Base-by-base conservation (phyloP, 2,329 filamentous ascomycete species). In the Decorospora gaudefroyi region DNA sequence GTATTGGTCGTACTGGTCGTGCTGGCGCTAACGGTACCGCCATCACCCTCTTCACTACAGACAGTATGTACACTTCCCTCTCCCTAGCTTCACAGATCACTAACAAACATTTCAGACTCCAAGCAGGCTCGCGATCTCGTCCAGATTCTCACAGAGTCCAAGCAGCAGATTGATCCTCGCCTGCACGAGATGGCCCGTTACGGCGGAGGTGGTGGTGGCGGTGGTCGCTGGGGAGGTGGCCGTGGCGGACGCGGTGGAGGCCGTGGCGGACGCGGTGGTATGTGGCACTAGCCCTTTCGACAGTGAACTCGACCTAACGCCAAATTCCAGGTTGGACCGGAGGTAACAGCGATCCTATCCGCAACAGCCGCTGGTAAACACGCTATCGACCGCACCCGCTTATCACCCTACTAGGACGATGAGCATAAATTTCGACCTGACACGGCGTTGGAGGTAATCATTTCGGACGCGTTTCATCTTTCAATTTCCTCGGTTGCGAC, bases 11-110 rank as follows among this genome's bases (percentile, higher is more conserved):
- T 75, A 85, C 82, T 69, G 82, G 78, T 74, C 82, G 82, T 79
- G 82, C 82, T 70, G 93, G 93, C 77, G 86, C 87, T 67, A 89
- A 86, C 58, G 93, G 93, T 77, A 97, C 91, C 65, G 93, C 93
- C 72, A 97, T 97, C 70, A 97, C 93, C 58, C 84, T 99, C 68
- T 99, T 99, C 77, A 97, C 93, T 74, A 93, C 92, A 87, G 93
- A 97, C 76, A 97, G 92, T 96, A 82, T 78, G 91, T 87, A 40
- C 16, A 10, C 6, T 19, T 7, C 21, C 9, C 3, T 13, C 17
- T 5, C n/a, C 15, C 31, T 13, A 28, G 19, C 9, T 29, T 7
- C 2, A 10, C 16, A 26, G 15, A 13, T 25, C 17, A 44, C 70
- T 75, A 57, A 75, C 62, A 33, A 27, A n/a, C 13, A 44, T 37